These are phyloP conservation scores for Zygosaccharomyces kombuchaensis DNA, from an alignment of 805 yeast species.

Conservation along the genomic window DNA sequence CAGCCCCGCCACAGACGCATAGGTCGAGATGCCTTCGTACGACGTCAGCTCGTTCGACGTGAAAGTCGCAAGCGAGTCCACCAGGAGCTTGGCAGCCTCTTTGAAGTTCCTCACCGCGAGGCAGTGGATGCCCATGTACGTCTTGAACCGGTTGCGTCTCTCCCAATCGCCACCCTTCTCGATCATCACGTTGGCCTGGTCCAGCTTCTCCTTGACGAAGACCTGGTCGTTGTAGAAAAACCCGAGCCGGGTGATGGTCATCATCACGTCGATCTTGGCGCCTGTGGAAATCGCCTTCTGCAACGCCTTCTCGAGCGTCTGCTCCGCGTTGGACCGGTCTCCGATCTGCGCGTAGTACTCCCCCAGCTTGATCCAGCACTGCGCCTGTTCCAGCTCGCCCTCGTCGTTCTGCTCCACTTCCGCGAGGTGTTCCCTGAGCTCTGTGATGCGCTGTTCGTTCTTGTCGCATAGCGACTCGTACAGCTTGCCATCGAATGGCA, in stretches of 20 bases:
- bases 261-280: constrained; percentile 77
- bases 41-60: constrained; percentile 87
- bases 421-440: constrained; percentile 42
- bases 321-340: constrained; percentile 66
- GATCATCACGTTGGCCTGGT: constrained; percentile 65
- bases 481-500: constrained; percentile 58
- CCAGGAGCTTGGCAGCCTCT: constrained; percentile 79
- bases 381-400: constrained; percentile 78
- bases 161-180: constrained; percentile 99
- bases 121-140: constrained; percentile 79
- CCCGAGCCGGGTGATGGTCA: constrained; percentile 84
- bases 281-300: constrained; percentile 84
- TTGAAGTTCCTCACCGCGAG: constrained; percentile 81
- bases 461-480: constrained; percentile 47
- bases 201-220: constrained; percentile 66
- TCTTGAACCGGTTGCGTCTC: constrained; percentile 89
- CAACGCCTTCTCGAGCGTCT: constrained; percentile 64
- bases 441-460: constrained; percentile 53
- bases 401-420: constrained; percentile 60
- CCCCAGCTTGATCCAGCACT: constrained; percentile 74
- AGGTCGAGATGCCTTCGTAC: constrained; percentile 85
- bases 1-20: constrained; percentile 85
- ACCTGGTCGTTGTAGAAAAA: constrained; percentile 77
- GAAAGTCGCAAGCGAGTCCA: constrained; percentile 91
- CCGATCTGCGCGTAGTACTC: constrained; percentile 85